A percentile compares a stretch with the other conserved stretches of the same genome.
phyloP scores from a whole-genome alignment of 441 rosid species.

The Syzygium syzygioides region DNA sequence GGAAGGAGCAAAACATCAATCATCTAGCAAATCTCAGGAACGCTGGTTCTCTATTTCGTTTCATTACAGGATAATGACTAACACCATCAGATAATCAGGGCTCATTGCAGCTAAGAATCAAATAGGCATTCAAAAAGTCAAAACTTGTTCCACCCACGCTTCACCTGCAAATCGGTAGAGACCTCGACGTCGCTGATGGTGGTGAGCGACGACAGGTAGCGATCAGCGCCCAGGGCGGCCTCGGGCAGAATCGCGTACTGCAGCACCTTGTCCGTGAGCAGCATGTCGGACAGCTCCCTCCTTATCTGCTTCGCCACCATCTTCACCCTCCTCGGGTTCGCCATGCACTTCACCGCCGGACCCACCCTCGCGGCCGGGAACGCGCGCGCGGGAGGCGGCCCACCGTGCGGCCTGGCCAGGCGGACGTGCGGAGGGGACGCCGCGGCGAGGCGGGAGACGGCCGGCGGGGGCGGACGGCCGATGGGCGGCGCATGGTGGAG shows the following conservation, averaged over 20 bases:
- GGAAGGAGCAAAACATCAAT: neutral
- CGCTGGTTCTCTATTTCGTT: neutral
- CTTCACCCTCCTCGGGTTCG: conserved; percentile 79
- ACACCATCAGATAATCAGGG: neutral
- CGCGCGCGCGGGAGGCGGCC: neutral
- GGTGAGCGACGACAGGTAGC: conserved; percentile 78
- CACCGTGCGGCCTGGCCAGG: neutral
- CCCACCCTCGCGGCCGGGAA: neutral
- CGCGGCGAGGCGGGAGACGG: neutral
- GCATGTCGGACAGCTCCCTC: conserved; percentile 88
- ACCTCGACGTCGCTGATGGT: conserved; percentile 81
- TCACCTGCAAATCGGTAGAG: conserved; percentile 81
- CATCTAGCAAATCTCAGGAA: neutral
- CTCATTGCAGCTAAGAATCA: neutral
- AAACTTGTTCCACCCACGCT: neutral
- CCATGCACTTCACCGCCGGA: conserved; percentile 62
- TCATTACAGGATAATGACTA: neutral
- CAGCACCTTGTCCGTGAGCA: conserved; percentile 67
- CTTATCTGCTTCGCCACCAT: conserved; percentile 86
- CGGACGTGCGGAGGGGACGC: neutral
- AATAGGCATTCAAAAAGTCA: neutral
- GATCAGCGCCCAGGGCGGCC: conserved; percentile 82
- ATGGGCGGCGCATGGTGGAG: neutral
- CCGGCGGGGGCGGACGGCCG: neutral
- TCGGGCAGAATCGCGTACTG: conserved; percentile 76